Base-by-base conservation (phyloP, 805 yeast species). In the Pichia heedii region DNA sequence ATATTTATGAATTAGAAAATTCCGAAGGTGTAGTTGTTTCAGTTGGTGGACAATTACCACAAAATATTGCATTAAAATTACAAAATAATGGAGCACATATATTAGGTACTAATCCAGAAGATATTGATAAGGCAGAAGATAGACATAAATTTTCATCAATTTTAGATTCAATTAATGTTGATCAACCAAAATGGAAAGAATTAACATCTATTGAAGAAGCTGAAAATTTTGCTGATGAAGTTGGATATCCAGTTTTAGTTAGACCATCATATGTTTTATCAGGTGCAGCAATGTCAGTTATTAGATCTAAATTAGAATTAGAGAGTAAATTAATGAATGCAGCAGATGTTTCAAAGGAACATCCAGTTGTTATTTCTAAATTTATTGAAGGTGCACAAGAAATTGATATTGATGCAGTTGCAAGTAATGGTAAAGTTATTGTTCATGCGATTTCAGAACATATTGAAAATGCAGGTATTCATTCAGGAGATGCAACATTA, bases 281-380 rank as follows among this genome's bases (percentile, higher is more conserved):
- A 45, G 98, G 98, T 69, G 97, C 98, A 49, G 97, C 98, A 47
- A 93, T 90, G 98, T 82, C 93, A 49, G 96, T 88, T 36, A 89
- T 93, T 53, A 76, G 77, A 60, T 77, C 76, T 49, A 81, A 82
- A 62, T 69, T 73, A 39, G 97, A 93, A 64, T 76, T 90, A 53
- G 93, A 81, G 55, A 62, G 77, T 40, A 88, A 93, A 66, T 73
- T 90, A 56, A 77, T 82, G 48, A 79, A 81, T 57, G 98, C 98
- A 37, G 79, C 96, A 34, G 81, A 85, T 56, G 96, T 90, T 45
- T 85, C 96, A 29, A 84, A 88, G 50, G 97, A 93, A 59, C 94
- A 90, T 62, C 98, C 98, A 21, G 98, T 90, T 51, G 98, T 90
- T 43, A 90, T 90, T 60, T 83, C 97, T 56, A 93, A 90, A 67